Conservation (phyloP, 306 rosid species). For the Acacia crassicarpa region DNA sequence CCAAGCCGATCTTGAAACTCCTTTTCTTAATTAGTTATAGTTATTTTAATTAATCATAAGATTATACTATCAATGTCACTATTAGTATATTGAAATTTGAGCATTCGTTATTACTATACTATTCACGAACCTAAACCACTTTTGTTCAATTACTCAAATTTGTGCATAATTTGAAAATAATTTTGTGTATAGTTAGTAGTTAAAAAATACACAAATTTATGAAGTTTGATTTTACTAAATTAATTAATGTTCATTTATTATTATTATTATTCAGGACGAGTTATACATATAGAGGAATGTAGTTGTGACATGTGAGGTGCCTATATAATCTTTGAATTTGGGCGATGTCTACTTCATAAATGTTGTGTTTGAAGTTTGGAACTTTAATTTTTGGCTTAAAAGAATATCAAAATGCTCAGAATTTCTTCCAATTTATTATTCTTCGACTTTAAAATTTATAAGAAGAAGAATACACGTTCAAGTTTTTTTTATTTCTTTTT, state of each 20-base stretch:
- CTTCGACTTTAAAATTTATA: no score
- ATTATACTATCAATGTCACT: background rate
- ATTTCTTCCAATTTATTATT: background rate
- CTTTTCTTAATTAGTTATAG: constrained; percentile 50
- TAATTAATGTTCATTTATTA: background rate
- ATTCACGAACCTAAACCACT: background rate
- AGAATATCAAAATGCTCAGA: background rate
- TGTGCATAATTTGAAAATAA: background rate
- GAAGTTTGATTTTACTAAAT: background rate
- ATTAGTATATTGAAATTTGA: background rate
- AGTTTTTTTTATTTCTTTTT: no score
- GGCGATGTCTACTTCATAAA: background rate
- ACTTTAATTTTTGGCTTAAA: background rate
- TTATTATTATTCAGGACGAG: no score
- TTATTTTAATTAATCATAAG: constrained; percentile 20
- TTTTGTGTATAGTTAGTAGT: background rate
- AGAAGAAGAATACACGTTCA: no score
- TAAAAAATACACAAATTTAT: background rate
- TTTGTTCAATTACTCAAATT: background rate
- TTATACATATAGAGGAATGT: background rate
- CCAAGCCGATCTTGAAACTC: constrained; percentile 46
- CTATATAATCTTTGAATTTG: background rate
- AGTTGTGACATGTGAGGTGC: background rate
- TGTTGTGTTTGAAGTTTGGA: background rate
- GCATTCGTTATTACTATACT: background rate